Evolutionary conservation across 1,284 basidiomycete genomes (phyloP).

Genomic region (Ganoderma boninense): DNA sequence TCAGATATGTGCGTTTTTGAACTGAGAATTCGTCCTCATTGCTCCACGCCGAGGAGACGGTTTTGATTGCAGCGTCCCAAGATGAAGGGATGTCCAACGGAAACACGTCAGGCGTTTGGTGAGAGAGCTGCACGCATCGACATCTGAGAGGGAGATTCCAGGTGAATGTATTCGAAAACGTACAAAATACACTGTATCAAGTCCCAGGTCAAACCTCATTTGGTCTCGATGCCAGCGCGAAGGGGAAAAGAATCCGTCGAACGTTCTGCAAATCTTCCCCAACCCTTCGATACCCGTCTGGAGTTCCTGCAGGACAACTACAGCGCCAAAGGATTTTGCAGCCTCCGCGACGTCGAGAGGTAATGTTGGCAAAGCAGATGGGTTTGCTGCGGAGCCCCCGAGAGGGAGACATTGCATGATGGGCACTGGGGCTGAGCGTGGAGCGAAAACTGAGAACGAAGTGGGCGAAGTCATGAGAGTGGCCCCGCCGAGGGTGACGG

Average conservation of each 20-base stretch:
- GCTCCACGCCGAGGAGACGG: constrained; percentile 1
- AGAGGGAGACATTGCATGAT: constrained; percentile 49
- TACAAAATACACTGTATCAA: constrained; percentile 67
- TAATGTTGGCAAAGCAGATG: not conserved
- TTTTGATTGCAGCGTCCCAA: constrained; percentile 62
- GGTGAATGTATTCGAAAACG: constrained; percentile 34
- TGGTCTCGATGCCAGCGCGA: constrained; percentile 46
- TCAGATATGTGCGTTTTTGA: constrained; percentile 53
- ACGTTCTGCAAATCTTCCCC: constrained; percentile 66
- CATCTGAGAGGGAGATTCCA: constrained; percentile 8
- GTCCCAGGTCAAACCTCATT: constrained; percentile 45
- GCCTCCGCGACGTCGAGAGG: constrained; percentile 25
- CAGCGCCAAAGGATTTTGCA: constrained; percentile 37
- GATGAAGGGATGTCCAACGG: constrained; percentile 60
- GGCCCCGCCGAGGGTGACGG: constrained; percentile 59
- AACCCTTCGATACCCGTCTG: constrained; percentile 69
- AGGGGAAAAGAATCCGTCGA: constrained; percentile 64
- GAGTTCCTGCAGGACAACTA: constrained; percentile 64
- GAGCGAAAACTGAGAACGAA: constrained; percentile 65
- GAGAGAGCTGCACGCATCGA: constrained; percentile 46
- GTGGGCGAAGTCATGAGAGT: constrained; percentile 51
- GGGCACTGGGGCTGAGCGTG: constrained; percentile 73
- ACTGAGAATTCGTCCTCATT: constrained; percentile 4
- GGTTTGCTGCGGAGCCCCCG: constrained; percentile 5
- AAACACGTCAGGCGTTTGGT: constrained; percentile 52